These are phyloP conservation scores for Colletotrichum sp. DNA, from an alignment of 2,329 filamentous ascomycete genomes.

Conservation along the genomic window DNA sequence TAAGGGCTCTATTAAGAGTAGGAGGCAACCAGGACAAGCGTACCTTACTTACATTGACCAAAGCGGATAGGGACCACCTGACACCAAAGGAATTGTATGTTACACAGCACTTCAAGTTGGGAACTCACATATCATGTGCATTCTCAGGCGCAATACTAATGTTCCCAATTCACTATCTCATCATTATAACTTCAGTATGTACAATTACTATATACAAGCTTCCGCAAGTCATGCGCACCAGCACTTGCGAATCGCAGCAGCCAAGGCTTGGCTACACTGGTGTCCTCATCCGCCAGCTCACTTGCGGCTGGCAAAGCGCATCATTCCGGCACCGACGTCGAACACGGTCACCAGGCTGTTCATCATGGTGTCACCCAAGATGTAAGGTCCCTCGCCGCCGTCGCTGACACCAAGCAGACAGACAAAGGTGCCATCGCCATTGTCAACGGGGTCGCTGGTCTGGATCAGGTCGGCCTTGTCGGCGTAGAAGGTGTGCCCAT, in stretches of 20 bases:
- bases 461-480: conserved; percentile 29
- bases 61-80: no score
- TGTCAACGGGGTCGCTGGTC: conserved; percentile 25
- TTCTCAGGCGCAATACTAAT: not conserved
- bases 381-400: conserved; percentile 23
- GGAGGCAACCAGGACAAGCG: no score
- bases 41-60: no score
- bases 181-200: accelerated
- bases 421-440: conserved; percentile 15
- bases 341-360: conserved; percentile 35
- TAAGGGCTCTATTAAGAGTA: no score
- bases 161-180: not conserved
- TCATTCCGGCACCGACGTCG: conserved; percentile 31
- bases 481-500: conserved; percentile 27
- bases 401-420: conserved; percentile 32
- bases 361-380: conserved; percentile 32
- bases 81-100: no score
- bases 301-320: conserved; percentile 29
- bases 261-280: no score
- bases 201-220: not conserved
- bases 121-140: no score
- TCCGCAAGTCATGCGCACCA: not conserved
- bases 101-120: no score
- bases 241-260: not conserved
- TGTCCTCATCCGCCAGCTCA: not conserved